Percentiles rank a stretch among this genome's conserved stretches.
phyloP scores from a whole-genome alignment of 257 asterid species.

The Solanum corneliomulleri region DNA sequence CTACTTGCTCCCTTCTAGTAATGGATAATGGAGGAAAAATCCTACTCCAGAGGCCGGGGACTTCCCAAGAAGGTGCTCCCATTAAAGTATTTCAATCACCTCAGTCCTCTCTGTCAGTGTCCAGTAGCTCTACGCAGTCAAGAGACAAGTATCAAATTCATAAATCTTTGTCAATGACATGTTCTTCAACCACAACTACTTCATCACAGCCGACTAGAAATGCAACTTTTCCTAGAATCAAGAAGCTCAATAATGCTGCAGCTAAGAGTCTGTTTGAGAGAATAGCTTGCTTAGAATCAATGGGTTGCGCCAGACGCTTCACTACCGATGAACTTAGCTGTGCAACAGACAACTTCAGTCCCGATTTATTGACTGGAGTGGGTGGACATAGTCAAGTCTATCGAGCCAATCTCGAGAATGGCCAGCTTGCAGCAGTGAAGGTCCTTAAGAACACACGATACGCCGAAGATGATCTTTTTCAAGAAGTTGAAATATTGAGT shows the following conservation, averaged over 20 bases:
- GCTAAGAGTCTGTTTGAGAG: constrained; percentile 24
- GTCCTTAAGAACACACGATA: constrained; percentile 25
- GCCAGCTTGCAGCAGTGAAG: constrained; percentile 46
- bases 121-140: constrained; percentile 13
- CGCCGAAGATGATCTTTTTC: constrained; percentile 31
- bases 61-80: constrained; percentile 57
- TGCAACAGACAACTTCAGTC: constrained; percentile 37
- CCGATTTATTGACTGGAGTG: constrained; percentile 39
- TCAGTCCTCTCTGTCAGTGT: constrained; percentile 29
- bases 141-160: constrained; percentile 14
- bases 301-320: constrained; percentile 20
- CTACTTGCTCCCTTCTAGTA: constrained; percentile 61
- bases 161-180: constrained; percentile 55
- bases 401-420: constrained; percentile 34
- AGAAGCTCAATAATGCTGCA: constrained; percentile 10
- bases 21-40: constrained; percentile 54
- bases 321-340: constrained; percentile 29
- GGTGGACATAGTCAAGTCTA: constrained; percentile 47
- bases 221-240: neutral
- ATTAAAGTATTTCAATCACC: constrained; percentile 21
- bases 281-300: constrained; percentile 25
- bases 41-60: constrained; percentile 45
- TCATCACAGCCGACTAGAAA: constrained; percentile 19
- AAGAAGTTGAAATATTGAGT: constrained; percentile 57
- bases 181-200: constrained; percentile 22